Evolutionary conservation across 257 asterid genomes (phyloP).

Genomic region (Thymus mandschuricus): DNA sequence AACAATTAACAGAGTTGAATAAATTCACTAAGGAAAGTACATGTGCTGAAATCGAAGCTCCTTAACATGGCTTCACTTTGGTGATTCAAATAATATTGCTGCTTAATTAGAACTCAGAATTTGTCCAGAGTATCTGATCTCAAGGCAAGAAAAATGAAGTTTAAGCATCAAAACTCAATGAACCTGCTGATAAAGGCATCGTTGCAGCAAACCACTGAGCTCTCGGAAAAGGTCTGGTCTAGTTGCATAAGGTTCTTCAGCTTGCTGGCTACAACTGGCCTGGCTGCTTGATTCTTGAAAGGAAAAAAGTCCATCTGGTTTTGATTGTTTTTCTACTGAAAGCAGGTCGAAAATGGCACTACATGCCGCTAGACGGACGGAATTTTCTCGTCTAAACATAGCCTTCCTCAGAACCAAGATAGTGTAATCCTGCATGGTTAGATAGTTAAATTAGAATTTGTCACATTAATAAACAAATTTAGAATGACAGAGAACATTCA

Average conservation of each 20-base stretch:
- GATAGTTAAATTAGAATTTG: slow-evolving; percentile 18
- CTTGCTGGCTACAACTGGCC: slow-evolving; percentile 90
- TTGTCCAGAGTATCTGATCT: slow-evolving; percentile 12
- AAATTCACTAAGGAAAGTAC: slow-evolving; percentile 16
- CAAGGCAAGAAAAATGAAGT: slow-evolving; percentile 12
- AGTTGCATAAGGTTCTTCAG: slow-evolving; percentile 49
- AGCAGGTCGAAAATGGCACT: slow-evolving; percentile 69
- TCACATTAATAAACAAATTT: slow-evolving; percentile 11
- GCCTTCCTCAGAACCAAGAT: slow-evolving; percentile 84
- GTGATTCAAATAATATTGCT: slow-evolving; percentile 12
- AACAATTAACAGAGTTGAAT: background rate
- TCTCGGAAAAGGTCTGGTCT: slow-evolving; percentile 70
- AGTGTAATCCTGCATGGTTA: slow-evolving; percentile 60
- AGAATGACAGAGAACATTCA: background rate
- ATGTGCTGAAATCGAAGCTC: background rate
- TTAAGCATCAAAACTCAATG: slow-evolving; percentile 14
- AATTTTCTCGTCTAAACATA: slow-evolving; percentile 82
- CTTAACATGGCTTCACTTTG: slow-evolving; percentile 1
- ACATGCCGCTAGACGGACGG: slow-evolving; percentile 75
- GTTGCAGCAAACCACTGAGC: slow-evolving; percentile 81
- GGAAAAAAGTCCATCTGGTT: slow-evolving; percentile 56
- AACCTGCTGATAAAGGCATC: slow-evolving; percentile 94
- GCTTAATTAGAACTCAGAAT: background rate
- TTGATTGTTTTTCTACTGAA: slow-evolving; percentile 65
- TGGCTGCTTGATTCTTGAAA: slow-evolving; percentile 92